Conservation (phyloP, 257 asterid genomes). For the Eustoma russellianum region DNA sequence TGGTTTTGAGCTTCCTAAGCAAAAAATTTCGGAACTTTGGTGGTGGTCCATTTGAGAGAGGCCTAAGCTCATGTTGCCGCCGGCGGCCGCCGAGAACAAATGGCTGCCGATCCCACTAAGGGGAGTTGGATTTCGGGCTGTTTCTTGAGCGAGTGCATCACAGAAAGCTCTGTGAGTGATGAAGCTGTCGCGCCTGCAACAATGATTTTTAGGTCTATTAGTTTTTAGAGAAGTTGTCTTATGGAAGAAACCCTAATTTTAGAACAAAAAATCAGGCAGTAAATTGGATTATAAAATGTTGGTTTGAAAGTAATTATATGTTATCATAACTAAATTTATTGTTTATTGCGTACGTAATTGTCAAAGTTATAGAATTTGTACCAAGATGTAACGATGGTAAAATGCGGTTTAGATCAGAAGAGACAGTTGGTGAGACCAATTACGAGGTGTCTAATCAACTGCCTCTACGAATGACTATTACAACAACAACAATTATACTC, state of each 20-base stretch:
- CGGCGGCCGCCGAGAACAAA: constrained; percentile 10
- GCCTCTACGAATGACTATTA: too few relatives aligned
- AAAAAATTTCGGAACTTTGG: constrained; percentile 1
- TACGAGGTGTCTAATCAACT: too few relatives aligned
- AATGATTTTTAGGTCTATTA: neutral
- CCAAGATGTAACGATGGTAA: too few relatives aligned
- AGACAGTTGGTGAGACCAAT: too few relatives aligned
- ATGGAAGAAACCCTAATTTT: neutral
- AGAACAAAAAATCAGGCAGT: neutral
- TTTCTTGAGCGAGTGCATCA: constrained; percentile 77
- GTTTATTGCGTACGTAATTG: too few relatives aligned
- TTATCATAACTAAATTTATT: too few relatives aligned
- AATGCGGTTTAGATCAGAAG: too few relatives aligned
- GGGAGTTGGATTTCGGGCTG: constrained; percentile 48
- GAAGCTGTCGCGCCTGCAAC: constrained; percentile 69
- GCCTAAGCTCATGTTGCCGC: constrained; percentile 24
- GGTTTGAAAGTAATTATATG: too few relatives aligned
- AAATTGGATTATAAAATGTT: too few relatives aligned
- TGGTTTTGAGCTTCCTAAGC: constrained; percentile 18
- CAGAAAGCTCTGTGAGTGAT: constrained; percentile 84
- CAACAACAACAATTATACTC: too few relatives aligned
- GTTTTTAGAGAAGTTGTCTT: neutral
- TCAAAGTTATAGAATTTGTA: too few relatives aligned
- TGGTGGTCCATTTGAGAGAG: constrained; percentile 18
- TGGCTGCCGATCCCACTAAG: constrained; percentile 42